phyloP scores from a whole-genome alignment of 176 grass and related monocot species.

The Ampelocalamus luodianensis region DNA sequence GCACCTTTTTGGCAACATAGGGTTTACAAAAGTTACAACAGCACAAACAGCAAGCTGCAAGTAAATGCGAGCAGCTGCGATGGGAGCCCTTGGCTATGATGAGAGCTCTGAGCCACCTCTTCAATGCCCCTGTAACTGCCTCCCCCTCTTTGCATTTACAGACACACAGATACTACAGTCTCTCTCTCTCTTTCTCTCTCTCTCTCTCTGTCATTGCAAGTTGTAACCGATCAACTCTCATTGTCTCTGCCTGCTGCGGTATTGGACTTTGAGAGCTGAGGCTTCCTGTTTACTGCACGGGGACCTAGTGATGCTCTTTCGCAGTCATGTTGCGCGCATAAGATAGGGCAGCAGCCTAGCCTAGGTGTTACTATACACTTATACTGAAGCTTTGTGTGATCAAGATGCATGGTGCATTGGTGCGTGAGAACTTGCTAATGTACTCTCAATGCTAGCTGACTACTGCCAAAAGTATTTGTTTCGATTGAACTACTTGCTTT shows the following conservation, averaged over 20 bases:
- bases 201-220: background rate
- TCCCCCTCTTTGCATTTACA: slow-evolving; percentile 25
- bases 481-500: background rate
- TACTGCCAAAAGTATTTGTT: background rate
- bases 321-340: background rate
- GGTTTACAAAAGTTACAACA: slow-evolving; percentile 42
- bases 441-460: too few relatives aligned
- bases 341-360: background rate
- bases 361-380: too few relatives aligned
- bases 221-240: slow-evolving; percentile 6
- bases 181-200: background rate
- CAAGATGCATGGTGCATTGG: too few relatives aligned
- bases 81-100: slow-evolving; percentile 31
- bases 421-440: too few relatives aligned
- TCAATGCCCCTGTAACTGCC: slow-evolving; percentile 43
- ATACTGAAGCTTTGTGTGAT: too few relatives aligned
- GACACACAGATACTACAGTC: background rate
- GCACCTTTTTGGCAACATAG: slow-evolving; percentile 39
- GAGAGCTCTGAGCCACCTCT: slow-evolving; percentile 41
- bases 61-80: slow-evolving; percentile 39
- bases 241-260: slow-evolving; percentile 19
- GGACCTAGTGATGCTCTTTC: slow-evolving; percentile 4
- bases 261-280: background rate
- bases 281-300: slow-evolving; percentile 1
- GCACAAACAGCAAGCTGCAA: slow-evolving; percentile 5